These are phyloP conservation scores for Sarocladium brachiariae DNA, from an alignment of 2,329 filamentous ascomycete genomes.

Conservation along the genomic window DNA sequence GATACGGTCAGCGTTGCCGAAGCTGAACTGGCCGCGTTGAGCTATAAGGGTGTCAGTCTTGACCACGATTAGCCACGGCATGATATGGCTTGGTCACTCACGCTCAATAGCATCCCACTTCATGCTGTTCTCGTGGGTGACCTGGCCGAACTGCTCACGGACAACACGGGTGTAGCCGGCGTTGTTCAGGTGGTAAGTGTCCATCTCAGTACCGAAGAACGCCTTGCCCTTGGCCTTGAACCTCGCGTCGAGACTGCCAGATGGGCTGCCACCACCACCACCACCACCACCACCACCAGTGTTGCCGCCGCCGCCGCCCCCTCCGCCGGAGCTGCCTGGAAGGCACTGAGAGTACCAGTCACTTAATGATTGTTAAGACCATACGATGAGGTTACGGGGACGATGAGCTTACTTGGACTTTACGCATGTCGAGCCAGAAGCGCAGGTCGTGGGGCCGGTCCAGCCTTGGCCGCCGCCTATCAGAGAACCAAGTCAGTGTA, in stretches of 20 bases:
- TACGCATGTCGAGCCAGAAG: slow-evolving; percentile 13
- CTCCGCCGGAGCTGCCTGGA: slow-evolving; percentile 9
- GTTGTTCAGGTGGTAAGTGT: slow-evolving; percentile 43
- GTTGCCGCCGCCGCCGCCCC: slow-evolving; percentile 3
- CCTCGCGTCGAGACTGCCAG: slow-evolving; percentile 6
- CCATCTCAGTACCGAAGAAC: slow-evolving; percentile 53
- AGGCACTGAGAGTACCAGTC: slow-evolving; percentile 16
- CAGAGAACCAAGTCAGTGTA: background rate
- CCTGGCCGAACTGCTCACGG: slow-evolving; percentile 53
- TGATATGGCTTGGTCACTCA: slow-evolving; percentile 12
- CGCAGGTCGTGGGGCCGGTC: slow-evolving; percentile 14
- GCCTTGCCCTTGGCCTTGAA: slow-evolving; percentile 53
- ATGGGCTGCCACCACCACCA: background rate
- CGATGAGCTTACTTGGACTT: slow-evolving; percentile 12
- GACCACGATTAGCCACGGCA: background rate
- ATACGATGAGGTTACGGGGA: too few species aligned
- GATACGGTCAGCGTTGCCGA: slow-evolving; percentile 47
- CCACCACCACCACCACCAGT: background rate
- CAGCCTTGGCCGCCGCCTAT: slow-evolving; percentile 14
- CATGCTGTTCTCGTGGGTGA: slow-evolving; percentile 64
- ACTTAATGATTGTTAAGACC: slow-evolving; percentile 10
- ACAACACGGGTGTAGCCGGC: slow-evolving; percentile 48
- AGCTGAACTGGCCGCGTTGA: slow-evolving; percentile 45
- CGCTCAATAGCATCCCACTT: slow-evolving; percentile 57
- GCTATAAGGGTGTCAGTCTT: background rate